A percentile compares a stretch with the other conserved stretches of the same genome.
Evolutionary conservation across 2,329 filamentous ascomycete genomes (phyloP).

Genomic region (Hypomyces perniciosus): DNA sequence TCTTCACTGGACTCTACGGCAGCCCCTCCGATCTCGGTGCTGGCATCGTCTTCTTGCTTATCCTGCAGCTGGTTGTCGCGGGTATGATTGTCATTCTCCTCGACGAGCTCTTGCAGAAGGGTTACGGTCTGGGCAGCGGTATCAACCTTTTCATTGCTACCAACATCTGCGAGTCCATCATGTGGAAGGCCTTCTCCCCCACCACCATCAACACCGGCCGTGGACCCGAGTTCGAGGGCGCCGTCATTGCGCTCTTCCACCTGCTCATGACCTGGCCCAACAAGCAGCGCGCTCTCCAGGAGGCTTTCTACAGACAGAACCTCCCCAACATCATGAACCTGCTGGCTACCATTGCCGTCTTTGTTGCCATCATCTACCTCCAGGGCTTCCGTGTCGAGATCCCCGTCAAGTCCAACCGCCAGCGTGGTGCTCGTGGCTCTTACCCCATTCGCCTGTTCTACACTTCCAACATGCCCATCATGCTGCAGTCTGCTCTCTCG

Average conservation of each 20-base stretch:
- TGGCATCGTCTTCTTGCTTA: constrained; percentile 95
- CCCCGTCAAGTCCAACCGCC: constrained; percentile 97
- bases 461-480: constrained; percentile 99
- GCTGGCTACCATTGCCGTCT: constrained; percentile 84
- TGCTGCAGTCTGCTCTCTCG: constrained; percentile 96
- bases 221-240: constrained; percentile 98
- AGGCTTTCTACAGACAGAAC: constrained; percentile 99
- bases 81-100: constrained; percentile 98
- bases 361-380: constrained; percentile 97
- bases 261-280: constrained; percentile 97
- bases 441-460: constrained; percentile 99
- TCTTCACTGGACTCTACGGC: constrained; percentile 96
- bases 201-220: constrained; percentile 99
- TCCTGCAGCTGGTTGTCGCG: constrained; percentile 95
- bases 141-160: constrained; percentile 99
- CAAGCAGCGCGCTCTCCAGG: constrained; percentile 96
- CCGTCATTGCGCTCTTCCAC: constrained; percentile 96
- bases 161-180: constrained; percentile 99
- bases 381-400: constrained; percentile 99
- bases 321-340: constrained; percentile 99
- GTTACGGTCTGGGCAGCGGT: constrained; percentile 95
- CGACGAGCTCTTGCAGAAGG: constrained; percentile 98
- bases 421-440: constrained; percentile 95
- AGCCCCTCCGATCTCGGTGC: constrained; percentile 94
- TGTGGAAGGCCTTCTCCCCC: constrained; percentile 99